Conservation (phyloP, 1,139 yeast species). For the Debaryomyces robertsiae region DNA sequence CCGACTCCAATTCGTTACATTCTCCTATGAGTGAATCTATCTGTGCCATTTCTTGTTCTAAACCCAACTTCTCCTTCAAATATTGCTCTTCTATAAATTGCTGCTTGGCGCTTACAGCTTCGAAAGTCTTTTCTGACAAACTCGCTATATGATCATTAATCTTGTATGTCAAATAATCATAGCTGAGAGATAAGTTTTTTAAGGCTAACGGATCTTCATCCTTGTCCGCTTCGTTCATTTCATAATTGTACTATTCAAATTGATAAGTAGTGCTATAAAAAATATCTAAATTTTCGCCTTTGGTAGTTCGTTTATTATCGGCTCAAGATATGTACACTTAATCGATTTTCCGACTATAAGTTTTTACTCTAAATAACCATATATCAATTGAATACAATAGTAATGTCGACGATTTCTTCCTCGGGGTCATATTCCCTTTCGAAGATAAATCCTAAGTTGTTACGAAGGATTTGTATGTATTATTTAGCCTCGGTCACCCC, state of each 20-base stretch:
- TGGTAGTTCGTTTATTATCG: slow-evolving; percentile 1
- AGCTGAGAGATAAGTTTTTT: slow-evolving; percentile 57
- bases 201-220: slow-evolving; percentile 66
- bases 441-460: slow-evolving; percentile 57
- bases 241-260: slow-evolving; percentile 6
- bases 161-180: slow-evolving; percentile 63
- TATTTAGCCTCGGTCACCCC: background rate
- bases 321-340: too few relatives aligned
- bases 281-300: slow-evolving; percentile 7
- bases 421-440: slow-evolving; percentile 44
- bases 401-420: slow-evolving; percentile 27
- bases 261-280: background rate
- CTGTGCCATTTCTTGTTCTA: slow-evolving; percentile 45
- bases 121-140: slow-evolving; percentile 39
- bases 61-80: slow-evolving; percentile 36
- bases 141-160: slow-evolving; percentile 54
- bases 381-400: slow-evolving; percentile 11
- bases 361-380: slow-evolving; percentile 4
- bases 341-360: background rate
- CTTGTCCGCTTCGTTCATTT: slow-evolving; percentile 15
- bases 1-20: slow-evolving; percentile 60
- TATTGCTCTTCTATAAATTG: slow-evolving; percentile 34
- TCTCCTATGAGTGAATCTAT: slow-evolving; percentile 45
- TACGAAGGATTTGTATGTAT: slow-evolving; percentile 64
- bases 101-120: slow-evolving; percentile 32